Percentiles rank a stretch among this genome's conserved stretches.
phyloP scores from a whole-genome alignment of 2,329 filamentous ascomycete species.

The Sporothrix dimorphospora region DNA sequence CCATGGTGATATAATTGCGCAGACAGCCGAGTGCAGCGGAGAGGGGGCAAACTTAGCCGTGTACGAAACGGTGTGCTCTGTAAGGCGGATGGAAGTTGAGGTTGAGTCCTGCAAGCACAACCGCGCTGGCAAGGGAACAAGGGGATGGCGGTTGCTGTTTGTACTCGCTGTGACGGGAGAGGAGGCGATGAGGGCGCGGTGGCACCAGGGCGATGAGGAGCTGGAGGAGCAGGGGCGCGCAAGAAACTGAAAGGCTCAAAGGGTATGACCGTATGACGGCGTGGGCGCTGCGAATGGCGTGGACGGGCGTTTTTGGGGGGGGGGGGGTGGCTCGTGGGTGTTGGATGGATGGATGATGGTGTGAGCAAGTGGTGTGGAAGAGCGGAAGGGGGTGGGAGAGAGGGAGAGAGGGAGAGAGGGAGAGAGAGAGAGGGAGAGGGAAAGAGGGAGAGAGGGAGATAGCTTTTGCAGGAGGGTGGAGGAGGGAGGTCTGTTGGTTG shows the following conservation, averaged over 20 bases:
- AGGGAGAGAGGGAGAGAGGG: background rate
- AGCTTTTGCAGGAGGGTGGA: background rate
- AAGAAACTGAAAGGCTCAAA: background rate
- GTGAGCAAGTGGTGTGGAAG: background rate
- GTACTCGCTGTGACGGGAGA: slow-evolving; percentile 21
- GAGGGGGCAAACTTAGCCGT: slow-evolving; percentile 26
- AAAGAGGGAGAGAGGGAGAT: background rate
- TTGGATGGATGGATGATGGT: slow-evolving; percentile 11
- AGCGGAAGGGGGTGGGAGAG: background rate
- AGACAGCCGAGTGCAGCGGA: background rate
- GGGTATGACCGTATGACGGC: background rate
- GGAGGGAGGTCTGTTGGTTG: slow-evolving; percentile 11
- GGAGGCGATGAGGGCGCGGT: background rate
- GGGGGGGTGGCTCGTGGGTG: background rate
- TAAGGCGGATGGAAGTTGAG: slow-evolving; percentile 22
- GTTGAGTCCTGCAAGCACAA: background rate
- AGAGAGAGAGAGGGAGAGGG: background rate
- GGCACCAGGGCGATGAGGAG: background rate
- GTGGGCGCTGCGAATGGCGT: slow-evolving; percentile 10
- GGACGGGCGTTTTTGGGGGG: background rate
- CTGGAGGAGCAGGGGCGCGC: background rate
- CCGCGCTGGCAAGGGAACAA: slow-evolving; percentile 18
- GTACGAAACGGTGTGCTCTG: slow-evolving; percentile 9
- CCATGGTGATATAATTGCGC: slow-evolving; percentile 24
- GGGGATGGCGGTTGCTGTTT: slow-evolving; percentile 19